These are phyloP conservation scores for Xerocomus brunneocitrinus DNA, from an alignment of 768 basidiomycete species.

Conservation along the genomic window DNA sequence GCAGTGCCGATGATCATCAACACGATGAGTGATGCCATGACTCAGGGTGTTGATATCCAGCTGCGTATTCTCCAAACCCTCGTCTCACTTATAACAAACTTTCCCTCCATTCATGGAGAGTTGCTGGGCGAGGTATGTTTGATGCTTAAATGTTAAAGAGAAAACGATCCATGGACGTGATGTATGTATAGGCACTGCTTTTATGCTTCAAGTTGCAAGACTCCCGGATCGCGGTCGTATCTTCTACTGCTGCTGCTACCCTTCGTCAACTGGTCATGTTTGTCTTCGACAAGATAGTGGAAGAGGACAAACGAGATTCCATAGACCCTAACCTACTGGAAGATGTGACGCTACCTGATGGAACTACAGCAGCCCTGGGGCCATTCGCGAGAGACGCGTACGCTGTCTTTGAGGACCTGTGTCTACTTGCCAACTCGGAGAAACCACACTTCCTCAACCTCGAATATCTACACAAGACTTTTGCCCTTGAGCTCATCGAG, in stretches of 20 bases:
- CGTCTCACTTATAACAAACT: conserved; percentile 86
- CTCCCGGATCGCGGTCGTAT: conserved; percentile 92
- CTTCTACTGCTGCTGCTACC: conserved; percentile 94
- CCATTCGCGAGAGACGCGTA: conserved; percentile 83
- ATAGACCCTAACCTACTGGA: conserved; percentile 12
- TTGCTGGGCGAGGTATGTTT: conserved; percentile 74
- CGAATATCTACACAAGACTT: conserved; percentile 83
- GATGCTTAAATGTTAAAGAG: background rate
- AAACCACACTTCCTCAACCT: conserved; percentile 79
- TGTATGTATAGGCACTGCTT: conserved; percentile 62
- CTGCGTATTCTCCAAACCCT: conserved; percentile 90
- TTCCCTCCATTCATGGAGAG: conserved; percentile 73
- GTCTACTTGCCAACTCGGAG: conserved; percentile 79
- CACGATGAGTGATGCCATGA: conserved; percentile 84
- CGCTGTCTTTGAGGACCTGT: conserved; percentile 88
- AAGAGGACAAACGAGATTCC: conserved; percentile 56
- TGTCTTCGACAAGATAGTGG: conserved; percentile 89
- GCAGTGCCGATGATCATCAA: conserved; percentile 75
- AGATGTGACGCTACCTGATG: conserved; percentile 64
- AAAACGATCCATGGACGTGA: background rate
- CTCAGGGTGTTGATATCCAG: conserved; percentile 95
- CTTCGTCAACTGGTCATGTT: conserved; percentile 97
- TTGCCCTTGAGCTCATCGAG: conserved; percentile 95
- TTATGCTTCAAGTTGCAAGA: conserved; percentile 95
- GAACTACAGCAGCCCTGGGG: conserved; percentile 54